Conservation (phyloP, 768 basidiomycete genomes). For the Leccinum uliginosum region DNA sequence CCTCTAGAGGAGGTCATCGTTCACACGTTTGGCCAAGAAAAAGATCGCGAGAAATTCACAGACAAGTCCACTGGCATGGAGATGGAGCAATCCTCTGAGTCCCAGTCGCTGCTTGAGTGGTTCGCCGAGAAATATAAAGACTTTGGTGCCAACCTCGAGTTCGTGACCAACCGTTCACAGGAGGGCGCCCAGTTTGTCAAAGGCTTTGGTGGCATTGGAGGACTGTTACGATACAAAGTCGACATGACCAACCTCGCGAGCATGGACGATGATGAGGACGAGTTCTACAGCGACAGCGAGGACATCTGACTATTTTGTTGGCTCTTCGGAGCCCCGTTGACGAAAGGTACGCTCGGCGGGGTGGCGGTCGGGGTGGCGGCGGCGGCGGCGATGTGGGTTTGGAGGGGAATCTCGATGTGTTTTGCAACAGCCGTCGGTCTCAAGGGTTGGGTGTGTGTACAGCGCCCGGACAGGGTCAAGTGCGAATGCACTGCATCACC, state of each 20-base stretch:
- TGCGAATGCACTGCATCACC: slow-evolving; percentile 2
- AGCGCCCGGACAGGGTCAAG: slow-evolving; percentile 9
- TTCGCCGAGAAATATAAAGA: slow-evolving; percentile 98
- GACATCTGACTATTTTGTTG: slow-evolving; percentile 82
- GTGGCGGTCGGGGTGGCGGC: slow-evolving; percentile 32
- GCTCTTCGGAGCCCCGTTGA: slow-evolving; percentile 80
- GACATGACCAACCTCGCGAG: slow-evolving; percentile 81
- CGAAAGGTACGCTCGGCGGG: slow-evolving; percentile 64
- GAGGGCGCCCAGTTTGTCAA: slow-evolving; percentile 98
- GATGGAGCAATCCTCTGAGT: slow-evolving; percentile 87
- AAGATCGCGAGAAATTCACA: slow-evolving; percentile 89
- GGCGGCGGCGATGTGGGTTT: slow-evolving; percentile 3
- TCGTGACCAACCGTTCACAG: slow-evolving; percentile 93
- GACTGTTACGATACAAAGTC: slow-evolving; percentile 94
- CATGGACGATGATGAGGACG: slow-evolving; percentile 76
- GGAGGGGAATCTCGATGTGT: slow-evolving; percentile 6
- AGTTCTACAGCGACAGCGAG: slow-evolving; percentile 75
- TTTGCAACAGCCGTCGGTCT: slow-evolving; percentile 1
- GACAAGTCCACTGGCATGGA: slow-evolving; percentile 94
- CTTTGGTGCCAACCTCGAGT: slow-evolving; percentile 93
- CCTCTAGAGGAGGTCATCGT: slow-evolving; percentile 75
- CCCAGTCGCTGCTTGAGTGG: slow-evolving; percentile 92
- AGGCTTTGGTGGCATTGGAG: slow-evolving; percentile 98
- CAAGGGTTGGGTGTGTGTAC: slow-evolving; percentile 2
- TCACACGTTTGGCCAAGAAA: slow-evolving; percentile 81